Conservation (phyloP, 768 basidiomycete genomes). For the Ramaria rubella region DNA sequence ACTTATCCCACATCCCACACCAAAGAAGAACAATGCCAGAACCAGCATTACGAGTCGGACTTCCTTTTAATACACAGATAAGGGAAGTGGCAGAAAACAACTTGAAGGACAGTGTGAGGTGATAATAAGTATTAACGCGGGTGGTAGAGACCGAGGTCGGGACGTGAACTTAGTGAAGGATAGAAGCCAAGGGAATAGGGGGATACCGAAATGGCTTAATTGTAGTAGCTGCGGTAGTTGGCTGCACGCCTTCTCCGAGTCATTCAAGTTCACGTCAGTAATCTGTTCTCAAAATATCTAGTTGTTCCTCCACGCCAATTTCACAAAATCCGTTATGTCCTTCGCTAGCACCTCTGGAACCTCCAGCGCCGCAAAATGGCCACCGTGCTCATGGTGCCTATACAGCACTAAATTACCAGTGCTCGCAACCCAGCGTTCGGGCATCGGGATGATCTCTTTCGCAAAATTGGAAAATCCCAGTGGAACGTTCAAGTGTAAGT, state of each 20-base stretch:
- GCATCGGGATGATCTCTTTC: constrained; percentile 22
- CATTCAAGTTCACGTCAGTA: too few relatives aligned
- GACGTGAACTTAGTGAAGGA: too few relatives aligned
- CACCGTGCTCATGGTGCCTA: constrained; percentile 23
- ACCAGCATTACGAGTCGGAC: too few relatives aligned
- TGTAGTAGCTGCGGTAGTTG: constrained; percentile 93
- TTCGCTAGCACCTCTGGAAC: constrained; percentile 20
- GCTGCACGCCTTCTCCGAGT: constrained; percentile 45
- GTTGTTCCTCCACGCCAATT: not conserved
- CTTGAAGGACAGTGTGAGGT: constrained; percentile 4
- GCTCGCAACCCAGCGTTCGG: constrained; percentile 22
- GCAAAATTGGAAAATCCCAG: constrained; percentile 26
- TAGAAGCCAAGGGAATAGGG: too few relatives aligned
- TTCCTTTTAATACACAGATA: not conserved
- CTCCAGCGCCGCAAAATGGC: constrained; percentile 31
- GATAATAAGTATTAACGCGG: not conserved
- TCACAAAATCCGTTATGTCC: constrained; percentile 26
- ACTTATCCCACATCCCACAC: too few relatives aligned
- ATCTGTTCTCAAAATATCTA: too few relatives aligned
- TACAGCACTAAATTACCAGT: constrained; percentile 23
- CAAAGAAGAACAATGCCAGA: too few relatives aligned
- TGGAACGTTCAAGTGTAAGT: constrained; percentile 16
- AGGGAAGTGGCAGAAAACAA: not conserved
- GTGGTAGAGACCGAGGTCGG: too few relatives aligned
- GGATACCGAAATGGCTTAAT: constrained; percentile 41